Base-by-base conservation (phyloP, 306 rosid genomes). In the Amphicarpaea edgeworthii region DNA sequence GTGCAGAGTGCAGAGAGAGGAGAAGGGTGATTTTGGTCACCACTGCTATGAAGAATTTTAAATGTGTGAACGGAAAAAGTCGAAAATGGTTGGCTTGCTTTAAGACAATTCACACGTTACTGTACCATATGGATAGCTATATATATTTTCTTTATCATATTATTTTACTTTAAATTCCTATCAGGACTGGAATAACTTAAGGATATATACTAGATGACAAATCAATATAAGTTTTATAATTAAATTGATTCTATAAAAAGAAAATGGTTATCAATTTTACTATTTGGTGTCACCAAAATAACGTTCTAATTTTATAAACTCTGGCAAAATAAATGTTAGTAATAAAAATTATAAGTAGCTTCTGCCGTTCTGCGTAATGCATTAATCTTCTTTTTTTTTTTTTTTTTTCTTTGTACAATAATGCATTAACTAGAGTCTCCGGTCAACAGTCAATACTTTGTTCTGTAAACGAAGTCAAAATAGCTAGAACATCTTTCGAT, bases 11-110 rank as follows among this genome's bases (percentile, higher is more conserved):
- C 64, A 58, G 2, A 26, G 19, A 26, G 19, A 55, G n/a, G 41
- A 79, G 63, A 63, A 71, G 43, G 51, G 38, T 23, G 77, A 38
- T 68, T 16, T 14, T 54, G 47, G 51, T 71, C 38, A 47, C 30
- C 60, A 30, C 43, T 28, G 41, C 3, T 11, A 19, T 12, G 2
- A 12, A 5, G 23, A 17, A 7, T 3, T 7, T 5, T 23, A 32
- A 30, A 30, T 30, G 20, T 6, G n/a, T 32, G 34, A 49, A 0
- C 42, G 0, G 0, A 5, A 50, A 70, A 47, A 55, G 55, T 16
- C 54, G 47, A 11, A 37, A 61, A 51, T 26, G 24, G 78, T 64
- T 71, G 30, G 74, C 43, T 53, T 64, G 51, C 53, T 51, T 51
- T 40, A 32, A 72, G 38, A 51, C 51, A 28, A 10, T 66, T 38